Base-by-base conservation (phyloP, 2,329 filamentous ascomycete genomes). In the Paraphoma chrysanthemicola region DNA sequence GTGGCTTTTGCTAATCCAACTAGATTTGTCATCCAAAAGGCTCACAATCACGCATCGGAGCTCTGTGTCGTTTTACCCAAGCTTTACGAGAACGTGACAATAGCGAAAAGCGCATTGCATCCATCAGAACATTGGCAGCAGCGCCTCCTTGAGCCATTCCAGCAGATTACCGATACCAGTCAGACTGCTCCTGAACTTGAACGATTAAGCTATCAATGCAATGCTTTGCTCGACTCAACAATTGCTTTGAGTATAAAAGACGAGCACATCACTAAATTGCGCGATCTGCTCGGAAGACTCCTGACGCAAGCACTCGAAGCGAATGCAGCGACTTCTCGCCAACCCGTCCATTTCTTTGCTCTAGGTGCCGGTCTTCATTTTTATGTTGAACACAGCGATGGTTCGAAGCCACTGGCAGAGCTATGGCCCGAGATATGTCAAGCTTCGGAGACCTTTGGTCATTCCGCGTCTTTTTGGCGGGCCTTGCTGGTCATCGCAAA, bases 351-450 rank as follows among this genome's bases (percentile, higher is more conserved):
- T 30, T 56, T 86, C 36, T 92, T 95, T 63, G 90, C 91, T 48
- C 83, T 89, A 54, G 90, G 90, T 9, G 88, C 88, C 63, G 91
- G 90, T 0, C 92, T 95, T 68, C 86, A 86, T 55, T 86, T 89
- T 4, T 91, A 93, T 65, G 81, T 92, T 57, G 81, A 83, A 4
- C 80, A 85, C n/a, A 83, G 81, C 1, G 80, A 83, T 18, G 51
- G 60, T 11, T 74, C 88, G 6, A 87, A 92, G 57, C 69, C 79
- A 17, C 80, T 67, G 4, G 41, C 55, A 3, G 54, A 82, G 7
- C 77, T 94, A n/a, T 87, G 87, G 70, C 86, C 87, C 2, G 76
- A 89, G 7, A 79, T 95, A 8, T 85, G 86, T 57, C 84, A 86
- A 31, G 88, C 88, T 10, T 86, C 90, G 4, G 83, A 87, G 1